Base-by-base conservation (phyloP, 2,329 filamentous ascomycete species). In the Colletotrichum musae region DNA sequence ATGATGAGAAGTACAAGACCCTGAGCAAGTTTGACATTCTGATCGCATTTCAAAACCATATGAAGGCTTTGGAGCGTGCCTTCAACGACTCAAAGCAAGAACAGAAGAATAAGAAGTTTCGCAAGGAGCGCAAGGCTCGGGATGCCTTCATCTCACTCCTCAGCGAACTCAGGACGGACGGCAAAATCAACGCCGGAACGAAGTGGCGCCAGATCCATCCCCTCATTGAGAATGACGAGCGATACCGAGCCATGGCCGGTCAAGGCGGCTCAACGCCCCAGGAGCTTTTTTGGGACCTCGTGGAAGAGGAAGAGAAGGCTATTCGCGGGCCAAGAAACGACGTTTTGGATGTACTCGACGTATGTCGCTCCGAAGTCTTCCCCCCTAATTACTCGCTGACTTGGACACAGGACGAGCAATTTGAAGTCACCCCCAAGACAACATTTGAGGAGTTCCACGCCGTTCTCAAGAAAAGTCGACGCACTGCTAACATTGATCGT, bases 211-310 rank as follows among this genome's bases (percentile, higher is more conserved):
- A 94, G 68, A 87, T 98, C 72, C 86, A 92, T 73, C 89, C 92
- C 0, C 79, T 92, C 56, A 88, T 99, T 73, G 89, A 93, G 74
- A 85, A 93, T 64, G 96, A 99, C 76, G 88, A 92, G 56, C 93
- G 95, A 73, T 98, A 97, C 80, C 87, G 86, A 74, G 91, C 90
- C 72, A 94, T 97, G 86, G 88, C 95, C 69, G 95, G 94, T 59
- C 94, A 97, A 77, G 82, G 88, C 68, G 95, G 95, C 64, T 97
- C 95, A 5, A 93, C 90, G 5, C 94, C 96, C 15, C 87, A 97
- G 72, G 94, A 98, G 76, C 85, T 99, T 6, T 98, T 99, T 83
- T 98, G 95, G 94, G 96, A 99, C 78, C 85, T 95, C 56, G 87
- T 98, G 28, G 96, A 98, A 79, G 94, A 97, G 79, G 94, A 98